Base-by-base conservation (phyloP, 352 stramenopile genomes). In the Pseudoperonospora humuli region DNA sequence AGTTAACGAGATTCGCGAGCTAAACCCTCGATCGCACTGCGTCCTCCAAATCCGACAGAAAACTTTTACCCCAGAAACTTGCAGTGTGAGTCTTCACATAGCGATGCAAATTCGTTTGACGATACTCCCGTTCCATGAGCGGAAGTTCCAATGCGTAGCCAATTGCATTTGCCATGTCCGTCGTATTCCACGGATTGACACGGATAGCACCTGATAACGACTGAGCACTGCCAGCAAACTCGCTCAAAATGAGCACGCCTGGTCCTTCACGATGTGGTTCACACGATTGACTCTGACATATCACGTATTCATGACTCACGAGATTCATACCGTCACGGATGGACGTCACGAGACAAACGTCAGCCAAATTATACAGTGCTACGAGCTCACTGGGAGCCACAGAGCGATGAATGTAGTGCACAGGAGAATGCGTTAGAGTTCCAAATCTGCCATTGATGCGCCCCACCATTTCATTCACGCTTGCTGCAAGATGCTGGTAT, bases 261-360 rank as follows among this genome's bases (percentile, higher is more conserved):
- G 84, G 84, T 10, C 73, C 76, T 61, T 78, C 69, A 0, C 74
- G 67, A 38, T 64, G 67, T 5, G 55, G 64, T n/a, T 75, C 63
- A 34, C 70, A 82, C n/a, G 63, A 61, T 14, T 70, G 54, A 41
- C 53, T 83, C 52, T 95, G 82, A 37, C 80, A 90, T 45, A 87
- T 86, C 20, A 95, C 81, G 47, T 89, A 95, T 54, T 95, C 84
- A 51, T 95, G 74, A 44, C 74, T 88, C 17, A 95, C 84, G 5
- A 95, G 73, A 45, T 95, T 95, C 82, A 95, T 93, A 10, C 84
- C 84, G 39, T 95, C 84, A 24, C 82, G 68, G 11, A 94, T 65
- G n/a, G 79, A 93, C 0, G 84, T 95, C 38, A 95, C 82, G n/a
- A 95, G 50, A 18, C 82, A 93, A 5, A 89, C 82, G 39, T 95